Conservation (phyloP, 176 grass and related monocot genomes). For the Puccinellia tenuiflora region DNA sequence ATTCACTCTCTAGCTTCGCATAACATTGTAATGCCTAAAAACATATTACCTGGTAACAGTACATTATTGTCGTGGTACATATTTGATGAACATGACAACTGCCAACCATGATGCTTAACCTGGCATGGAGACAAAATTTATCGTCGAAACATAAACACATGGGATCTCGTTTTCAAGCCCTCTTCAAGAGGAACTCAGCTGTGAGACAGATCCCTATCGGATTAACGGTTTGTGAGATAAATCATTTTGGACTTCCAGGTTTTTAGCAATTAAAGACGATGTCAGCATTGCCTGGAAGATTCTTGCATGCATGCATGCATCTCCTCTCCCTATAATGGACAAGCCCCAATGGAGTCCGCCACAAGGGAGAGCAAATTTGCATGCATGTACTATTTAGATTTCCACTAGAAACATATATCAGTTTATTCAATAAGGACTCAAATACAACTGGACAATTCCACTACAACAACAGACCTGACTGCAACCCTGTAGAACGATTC, state of each 20-base stretch:
- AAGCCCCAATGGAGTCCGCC: background rate
- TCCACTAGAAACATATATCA: slow-evolving; percentile 1
- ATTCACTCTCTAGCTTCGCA: too few species aligned
- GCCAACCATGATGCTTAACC: too few species aligned
- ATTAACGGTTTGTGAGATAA: background rate
- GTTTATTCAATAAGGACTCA: slow-evolving; percentile 9
- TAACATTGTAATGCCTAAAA: too few species aligned
- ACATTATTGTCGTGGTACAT: too few species aligned
- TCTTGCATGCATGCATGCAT: background rate
- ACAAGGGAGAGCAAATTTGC: background rate
- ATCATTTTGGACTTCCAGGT: background rate
- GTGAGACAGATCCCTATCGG: too few species aligned
- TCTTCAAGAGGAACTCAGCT: too few species aligned
- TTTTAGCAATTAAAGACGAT: background rate
- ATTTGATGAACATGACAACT: too few species aligned
- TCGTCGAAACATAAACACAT: too few species aligned
- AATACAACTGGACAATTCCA: background rate
- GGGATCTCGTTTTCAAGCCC: too few species aligned
- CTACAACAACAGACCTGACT: slow-evolving; percentile 49
- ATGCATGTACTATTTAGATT: background rate
- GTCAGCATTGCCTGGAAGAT: background rate
- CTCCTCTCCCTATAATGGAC: background rate
- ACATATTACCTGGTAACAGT: too few species aligned
- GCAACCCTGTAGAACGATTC: slow-evolving; percentile 65
- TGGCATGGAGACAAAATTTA: too few species aligned